phyloP scores from a whole-genome alignment of 257 asterid species.

The Gentiana macrophylla region DNA sequence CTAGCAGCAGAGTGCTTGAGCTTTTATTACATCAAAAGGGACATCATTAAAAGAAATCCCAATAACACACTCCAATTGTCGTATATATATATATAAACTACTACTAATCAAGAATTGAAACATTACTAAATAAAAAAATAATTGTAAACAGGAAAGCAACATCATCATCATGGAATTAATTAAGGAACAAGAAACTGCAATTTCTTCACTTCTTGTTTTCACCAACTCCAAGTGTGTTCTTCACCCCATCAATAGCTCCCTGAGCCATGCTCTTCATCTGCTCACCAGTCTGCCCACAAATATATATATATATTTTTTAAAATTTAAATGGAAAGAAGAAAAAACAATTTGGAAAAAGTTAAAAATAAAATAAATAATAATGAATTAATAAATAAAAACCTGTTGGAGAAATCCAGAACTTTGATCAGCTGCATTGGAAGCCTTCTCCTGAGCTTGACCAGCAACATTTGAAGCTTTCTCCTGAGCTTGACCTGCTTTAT shows the following conservation, averaged over 20 bases:
- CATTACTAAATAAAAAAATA: background rate
- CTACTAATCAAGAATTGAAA: background rate
- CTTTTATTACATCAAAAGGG: background rate
- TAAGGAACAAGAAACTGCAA: background rate
- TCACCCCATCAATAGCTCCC: constrained; percentile 63
- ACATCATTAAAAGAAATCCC: constrained; percentile 1
- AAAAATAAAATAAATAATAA: background rate
- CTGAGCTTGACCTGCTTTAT: too few relatives aligned
- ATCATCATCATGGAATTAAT: background rate
- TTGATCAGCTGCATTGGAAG: too few relatives aligned
- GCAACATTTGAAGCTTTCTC: too few relatives aligned
- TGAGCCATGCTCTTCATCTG: constrained; percentile 50
- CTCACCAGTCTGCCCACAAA: constrained; percentile 38
- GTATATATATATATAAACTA: background rate
- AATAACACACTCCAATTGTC: background rate
- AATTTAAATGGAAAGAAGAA: background rate
- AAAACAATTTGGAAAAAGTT: background rate
- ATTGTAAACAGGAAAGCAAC: background rate
- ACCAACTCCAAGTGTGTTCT: constrained; percentile 64
- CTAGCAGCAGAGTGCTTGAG: background rate
- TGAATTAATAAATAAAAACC: background rate
- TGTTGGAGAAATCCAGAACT: too few relatives aligned
- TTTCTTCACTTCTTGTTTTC: constrained; percentile 39
- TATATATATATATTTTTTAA: too few relatives aligned
- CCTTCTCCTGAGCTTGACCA: too few relatives aligned